Conservation (phyloP, 2,329 filamentous ascomycete genomes). For the Aspergillus sp. region DNA sequence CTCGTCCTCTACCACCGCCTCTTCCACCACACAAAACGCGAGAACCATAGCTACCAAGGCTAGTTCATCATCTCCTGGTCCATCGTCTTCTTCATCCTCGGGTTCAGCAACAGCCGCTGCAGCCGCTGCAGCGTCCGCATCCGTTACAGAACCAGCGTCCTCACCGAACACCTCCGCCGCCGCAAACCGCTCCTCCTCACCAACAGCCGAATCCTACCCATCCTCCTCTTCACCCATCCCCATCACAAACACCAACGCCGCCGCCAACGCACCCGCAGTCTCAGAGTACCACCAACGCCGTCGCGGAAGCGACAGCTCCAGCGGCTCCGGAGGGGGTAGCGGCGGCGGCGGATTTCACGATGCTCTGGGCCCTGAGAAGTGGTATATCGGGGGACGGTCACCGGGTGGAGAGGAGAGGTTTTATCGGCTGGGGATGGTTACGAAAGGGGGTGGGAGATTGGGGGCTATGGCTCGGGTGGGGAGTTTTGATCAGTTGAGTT, state of each 20-base stretch:
- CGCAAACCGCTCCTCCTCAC: constrained; percentile 18
- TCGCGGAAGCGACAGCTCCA: constrained; percentile 43
- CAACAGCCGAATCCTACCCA: constrained; percentile 33
- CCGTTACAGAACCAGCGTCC: constrained; percentile 6
- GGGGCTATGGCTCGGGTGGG: constrained; percentile 38
- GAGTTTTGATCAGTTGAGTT: constrained; percentile 45
- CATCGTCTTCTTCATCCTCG: not conserved
- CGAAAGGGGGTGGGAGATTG: constrained; percentile 36
- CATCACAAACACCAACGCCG: constrained; percentile 18
- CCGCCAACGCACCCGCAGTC: constrained; percentile 34
- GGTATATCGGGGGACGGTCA: constrained; percentile 46
- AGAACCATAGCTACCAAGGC: not conserved
- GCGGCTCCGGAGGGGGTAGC: constrained; percentile 40
- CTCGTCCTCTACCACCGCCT: constrained; percentile 31
- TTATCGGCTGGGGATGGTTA: constrained; percentile 44
- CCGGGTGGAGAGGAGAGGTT: constrained; percentile 43
- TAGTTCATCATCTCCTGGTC: not conserved
- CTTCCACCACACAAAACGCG: constrained; percentile 9
- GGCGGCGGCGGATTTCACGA: constrained; percentile 44
- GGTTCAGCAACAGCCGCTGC: constrained; percentile 16
- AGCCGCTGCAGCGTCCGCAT: constrained; percentile 26
- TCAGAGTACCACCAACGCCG: constrained; percentile 32
- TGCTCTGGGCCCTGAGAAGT: constrained; percentile 42
- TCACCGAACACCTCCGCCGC: constrained; percentile 33
- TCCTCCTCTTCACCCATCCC: constrained; percentile 26